Conservation (phyloP, 352 stramenopile genomes). For the Pythium diclinum region DNA sequence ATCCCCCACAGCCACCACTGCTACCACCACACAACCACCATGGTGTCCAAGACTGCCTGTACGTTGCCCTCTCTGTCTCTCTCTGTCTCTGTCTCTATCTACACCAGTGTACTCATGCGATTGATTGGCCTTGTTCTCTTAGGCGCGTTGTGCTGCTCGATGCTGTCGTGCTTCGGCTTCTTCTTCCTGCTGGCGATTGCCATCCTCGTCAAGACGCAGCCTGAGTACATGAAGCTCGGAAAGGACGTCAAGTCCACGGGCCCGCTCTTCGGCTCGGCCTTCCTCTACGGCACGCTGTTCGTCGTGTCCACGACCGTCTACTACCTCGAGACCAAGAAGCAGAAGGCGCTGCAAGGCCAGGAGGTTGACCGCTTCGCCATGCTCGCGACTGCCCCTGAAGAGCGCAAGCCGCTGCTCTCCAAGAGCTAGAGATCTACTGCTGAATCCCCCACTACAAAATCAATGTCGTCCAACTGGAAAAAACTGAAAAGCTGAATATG, state of each 20-base stretch:
- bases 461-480: background rate
- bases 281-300: constrained; percentile 70
- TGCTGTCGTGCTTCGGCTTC: constrained; percentile 71
- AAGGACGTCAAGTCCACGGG: constrained; percentile 58
- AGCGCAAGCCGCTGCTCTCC: constrained; percentile 59
- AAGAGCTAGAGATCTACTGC: constrained; percentile 34
- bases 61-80: background rate
- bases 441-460: background rate
- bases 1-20: background rate
- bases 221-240: constrained; percentile 82
- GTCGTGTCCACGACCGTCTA: constrained; percentile 64
- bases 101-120: background rate
- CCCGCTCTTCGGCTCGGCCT: constrained; percentile 71
- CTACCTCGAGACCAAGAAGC: constrained; percentile 69
- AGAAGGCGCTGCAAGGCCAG: constrained; percentile 12
- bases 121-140: background rate
- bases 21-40: constrained; percentile 6
- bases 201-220: constrained; percentile 69
- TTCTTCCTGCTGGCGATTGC: constrained; percentile 70
- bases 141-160: constrained; percentile 73
- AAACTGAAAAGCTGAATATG: background rate
- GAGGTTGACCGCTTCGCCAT: constrained; percentile 40
- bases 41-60: constrained; percentile 30
- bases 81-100: background rate
- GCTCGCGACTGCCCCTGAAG: constrained; percentile 40